Percentiles rank a stretch among this genome's conserved stretches.
phyloP scores from a whole-genome alignment of 768 basidiomycete species.

The Calocybe cyanea region DNA sequence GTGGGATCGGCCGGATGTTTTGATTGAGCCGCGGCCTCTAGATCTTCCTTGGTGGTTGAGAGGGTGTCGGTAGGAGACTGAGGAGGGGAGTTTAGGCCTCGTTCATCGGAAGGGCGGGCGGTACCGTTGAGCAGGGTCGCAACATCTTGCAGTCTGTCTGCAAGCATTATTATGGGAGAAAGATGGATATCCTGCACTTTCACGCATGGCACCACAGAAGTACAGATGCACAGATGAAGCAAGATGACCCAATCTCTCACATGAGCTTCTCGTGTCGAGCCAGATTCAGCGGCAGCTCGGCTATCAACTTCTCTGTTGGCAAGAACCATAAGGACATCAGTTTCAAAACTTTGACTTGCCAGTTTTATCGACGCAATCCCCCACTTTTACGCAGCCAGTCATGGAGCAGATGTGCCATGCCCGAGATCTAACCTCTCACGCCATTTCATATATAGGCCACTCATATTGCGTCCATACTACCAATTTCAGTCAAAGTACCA shows the following conservation, averaged over 20 bases:
- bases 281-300: conserved; percentile 14
- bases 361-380: too few relatives aligned
- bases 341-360: too few relatives aligned
- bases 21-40: conserved; percentile 5
- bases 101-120: conserved; percentile 8
- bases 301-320: conserved; percentile 13
- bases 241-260: conserved; percentile 12
- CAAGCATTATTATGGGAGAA: conserved; percentile 14
- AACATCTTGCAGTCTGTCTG: conserved; percentile 8
- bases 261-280: conserved; percentile 15
- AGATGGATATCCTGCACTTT: conserved; percentile 12
- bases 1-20: not conserved
- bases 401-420: too few relatives aligned
- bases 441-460: too few relatives aligned
- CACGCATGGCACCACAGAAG: conserved; percentile 17
- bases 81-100: too few relatives aligned
- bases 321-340: not conserved
- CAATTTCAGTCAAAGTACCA: too few relatives aligned
- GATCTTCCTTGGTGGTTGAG: conserved; percentile 11
- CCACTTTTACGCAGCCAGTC: too few relatives aligned
- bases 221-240: conserved; percentile 14
- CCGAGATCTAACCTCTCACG: too few relatives aligned
- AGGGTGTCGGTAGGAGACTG: conserved; percentile 6
- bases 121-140: conserved; percentile 4
- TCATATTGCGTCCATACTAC: too few relatives aligned